phyloP scores from a whole-genome alignment of 1,284 basidiomycete species.

The Peniophora sp. region DNA sequence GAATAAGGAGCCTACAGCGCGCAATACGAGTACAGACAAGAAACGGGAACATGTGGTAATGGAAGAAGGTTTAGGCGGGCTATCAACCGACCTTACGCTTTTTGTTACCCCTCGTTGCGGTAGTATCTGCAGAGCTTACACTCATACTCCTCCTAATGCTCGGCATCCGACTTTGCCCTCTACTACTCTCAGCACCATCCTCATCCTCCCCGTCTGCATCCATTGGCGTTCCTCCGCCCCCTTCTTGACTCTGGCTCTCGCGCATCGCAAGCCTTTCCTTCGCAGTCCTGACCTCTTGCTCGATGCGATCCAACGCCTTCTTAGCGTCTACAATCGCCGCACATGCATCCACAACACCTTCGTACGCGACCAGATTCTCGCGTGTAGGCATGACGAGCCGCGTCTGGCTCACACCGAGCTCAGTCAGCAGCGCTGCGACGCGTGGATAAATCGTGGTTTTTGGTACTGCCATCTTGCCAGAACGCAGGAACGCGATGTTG shows the following conservation, averaged over 20 bases:
- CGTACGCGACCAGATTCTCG: slow-evolving; percentile 67
- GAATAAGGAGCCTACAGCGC: too few species aligned
- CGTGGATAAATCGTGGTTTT: slow-evolving; percentile 68
- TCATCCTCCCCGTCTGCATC: slow-evolving; percentile 28
- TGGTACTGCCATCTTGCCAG: slow-evolving; percentile 72
- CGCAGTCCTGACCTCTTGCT: slow-evolving; percentile 73
- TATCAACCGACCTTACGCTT: too few species aligned
- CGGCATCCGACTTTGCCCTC: slow-evolving; percentile 24
- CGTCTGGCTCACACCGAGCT: slow-evolving; percentile 67
- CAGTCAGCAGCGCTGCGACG: slow-evolving; percentile 66
- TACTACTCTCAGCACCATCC: slow-evolving; percentile 17
- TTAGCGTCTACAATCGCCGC: slow-evolving; percentile 78
- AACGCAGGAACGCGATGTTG: slow-evolving; percentile 71
- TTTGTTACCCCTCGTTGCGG: too few species aligned
- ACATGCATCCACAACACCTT: slow-evolving; percentile 66
- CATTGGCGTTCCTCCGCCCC: slow-evolving; percentile 20
- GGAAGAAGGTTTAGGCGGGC: too few species aligned
- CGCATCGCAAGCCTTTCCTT: slow-evolving; percentile 59
- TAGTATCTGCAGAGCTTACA: too few species aligned
- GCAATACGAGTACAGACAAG: too few species aligned
- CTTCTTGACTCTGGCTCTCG: slow-evolving; percentile 25
- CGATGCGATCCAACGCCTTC: slow-evolving; percentile 77
- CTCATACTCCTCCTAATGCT: slow-evolving; percentile 37
- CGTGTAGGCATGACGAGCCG: slow-evolving; percentile 89
- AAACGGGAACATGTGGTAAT: too few species aligned